A percentile compares a stretch with the other conserved stretches of the same genome.
phyloP scores from a whole-genome alignment of 2,329 filamentous ascomycete genomes.

The Chrysoporthe austroafricana region DNA sequence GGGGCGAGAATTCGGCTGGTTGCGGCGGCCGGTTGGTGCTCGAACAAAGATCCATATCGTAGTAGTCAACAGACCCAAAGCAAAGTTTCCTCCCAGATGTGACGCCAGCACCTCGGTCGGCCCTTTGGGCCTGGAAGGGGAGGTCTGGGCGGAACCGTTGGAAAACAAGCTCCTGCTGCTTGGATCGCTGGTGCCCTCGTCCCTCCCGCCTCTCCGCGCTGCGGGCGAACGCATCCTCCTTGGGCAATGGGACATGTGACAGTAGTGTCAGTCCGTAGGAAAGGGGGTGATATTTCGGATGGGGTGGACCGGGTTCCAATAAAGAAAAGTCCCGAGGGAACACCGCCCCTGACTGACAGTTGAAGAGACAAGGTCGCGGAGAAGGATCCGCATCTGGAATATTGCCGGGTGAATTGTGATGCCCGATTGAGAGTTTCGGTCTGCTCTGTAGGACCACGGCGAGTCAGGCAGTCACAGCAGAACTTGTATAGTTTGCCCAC shows the following conservation, averaged over 20 bases:
- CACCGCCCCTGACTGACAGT: constrained; percentile 7
- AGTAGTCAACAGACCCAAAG: too few species aligned
- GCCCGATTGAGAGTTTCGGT: background rate
- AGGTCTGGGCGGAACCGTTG: background rate
- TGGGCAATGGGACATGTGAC: background rate
- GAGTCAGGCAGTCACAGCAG: background rate
- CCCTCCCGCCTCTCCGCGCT: too few species aligned
- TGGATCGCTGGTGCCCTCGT: background rate
- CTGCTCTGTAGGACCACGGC: background rate
- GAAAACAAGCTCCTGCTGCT: background rate
- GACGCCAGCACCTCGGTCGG: background rate
- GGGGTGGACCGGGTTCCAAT: background rate
- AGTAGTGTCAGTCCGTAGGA: background rate
- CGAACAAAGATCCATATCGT: background rate
- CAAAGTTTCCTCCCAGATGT: background rate
- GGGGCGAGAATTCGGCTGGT: background rate
- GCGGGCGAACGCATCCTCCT: too few species aligned
- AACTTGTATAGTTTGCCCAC: too few species aligned
- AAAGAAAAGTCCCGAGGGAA: background rate
- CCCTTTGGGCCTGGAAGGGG: background rate
- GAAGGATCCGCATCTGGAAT: background rate
- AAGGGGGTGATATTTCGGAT: background rate
- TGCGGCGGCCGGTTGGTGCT: background rate
- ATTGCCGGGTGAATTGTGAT: background rate
- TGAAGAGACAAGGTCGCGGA: background rate